Conservation (phyloP, 768 basidiomycete genomes). For the Lactarius vividus region DNA sequence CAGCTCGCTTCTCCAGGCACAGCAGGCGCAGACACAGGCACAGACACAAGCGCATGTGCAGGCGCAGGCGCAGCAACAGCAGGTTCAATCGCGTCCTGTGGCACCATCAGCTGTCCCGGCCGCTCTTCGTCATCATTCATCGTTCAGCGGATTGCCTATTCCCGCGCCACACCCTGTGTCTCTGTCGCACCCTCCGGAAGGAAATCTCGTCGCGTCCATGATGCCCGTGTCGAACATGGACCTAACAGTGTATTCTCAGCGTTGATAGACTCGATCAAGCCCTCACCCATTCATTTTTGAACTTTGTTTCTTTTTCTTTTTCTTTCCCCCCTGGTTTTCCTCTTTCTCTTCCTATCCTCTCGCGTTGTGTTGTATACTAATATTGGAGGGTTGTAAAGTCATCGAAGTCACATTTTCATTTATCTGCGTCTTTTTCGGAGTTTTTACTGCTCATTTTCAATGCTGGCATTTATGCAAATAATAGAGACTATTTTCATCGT, state of each 20-base stretch:
- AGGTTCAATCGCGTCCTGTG: slow-evolving; percentile 10
- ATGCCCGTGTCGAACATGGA: slow-evolving; percentile 14
- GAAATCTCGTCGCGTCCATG: slow-evolving; percentile 10
- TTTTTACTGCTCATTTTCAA: slow-evolving; percentile 12
- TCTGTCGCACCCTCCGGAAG: slow-evolving; percentile 22
- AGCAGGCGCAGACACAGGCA: slow-evolving; percentile 35
- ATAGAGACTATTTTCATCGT: slow-evolving; percentile 14
- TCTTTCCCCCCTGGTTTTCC: slow-evolving; percentile 10
- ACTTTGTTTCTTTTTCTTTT: neutral
- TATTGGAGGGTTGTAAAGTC: slow-evolving; percentile 24
- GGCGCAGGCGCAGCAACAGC: slow-evolving; percentile 22
- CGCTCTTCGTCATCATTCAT: slow-evolving; percentile 36
- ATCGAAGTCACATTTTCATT: slow-evolving; percentile 16
- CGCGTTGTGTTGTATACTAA: slow-evolving; percentile 28
- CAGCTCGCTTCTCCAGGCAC: slow-evolving; percentile 48
- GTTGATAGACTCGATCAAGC: slow-evolving; percentile 22
- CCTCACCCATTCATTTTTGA: slow-evolving; percentile 13
- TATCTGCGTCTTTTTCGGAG: neutral
- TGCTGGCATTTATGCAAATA: slow-evolving; percentile 27
- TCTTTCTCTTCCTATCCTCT: slow-evolving; percentile 7
- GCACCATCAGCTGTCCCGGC: slow-evolving; percentile 34
- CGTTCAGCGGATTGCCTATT: slow-evolving; percentile 30
- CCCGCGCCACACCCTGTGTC: slow-evolving; percentile 3
- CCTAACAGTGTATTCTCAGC: slow-evolving; percentile 21
- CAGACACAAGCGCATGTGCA: slow-evolving; percentile 32